These are phyloP conservation scores for Garcia nutans DNA, from an alignment of 345 rosid genomes.

Conservation along the genomic window DNA sequence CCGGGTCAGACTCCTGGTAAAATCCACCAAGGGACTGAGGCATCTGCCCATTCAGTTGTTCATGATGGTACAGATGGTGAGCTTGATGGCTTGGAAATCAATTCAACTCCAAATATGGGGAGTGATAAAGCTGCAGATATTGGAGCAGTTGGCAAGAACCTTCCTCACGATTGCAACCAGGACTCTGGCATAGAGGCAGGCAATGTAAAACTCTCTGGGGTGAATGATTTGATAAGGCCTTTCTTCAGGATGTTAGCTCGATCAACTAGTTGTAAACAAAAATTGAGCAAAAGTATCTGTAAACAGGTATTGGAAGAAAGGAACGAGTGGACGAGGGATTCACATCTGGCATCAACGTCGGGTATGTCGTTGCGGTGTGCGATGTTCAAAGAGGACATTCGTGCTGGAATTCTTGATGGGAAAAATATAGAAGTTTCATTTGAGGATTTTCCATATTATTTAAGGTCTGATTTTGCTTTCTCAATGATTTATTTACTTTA, in stretches of 20 bases:
- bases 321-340: constrained; percentile 62
- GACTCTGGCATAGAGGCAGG: constrained; percentile 63
- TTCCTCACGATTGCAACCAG: constrained; percentile 54
- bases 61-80: constrained; percentile 52
- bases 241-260: constrained; percentile 58
- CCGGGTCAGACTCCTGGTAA: constrained; percentile 46
- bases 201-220: constrained; percentile 66
- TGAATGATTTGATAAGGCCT: constrained; percentile 66
- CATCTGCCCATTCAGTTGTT: constrained; percentile 50
- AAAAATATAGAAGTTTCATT: constrained; percentile 64
- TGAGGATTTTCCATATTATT: constrained; percentile 77
- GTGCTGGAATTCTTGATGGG: constrained; percentile 81
- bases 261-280: constrained; percentile 55
- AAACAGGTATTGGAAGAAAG: constrained; percentile 77
- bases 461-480: constrained; percentile 51
- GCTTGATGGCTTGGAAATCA: constrained; percentile 57
- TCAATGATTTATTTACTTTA: constrained; percentile 12
- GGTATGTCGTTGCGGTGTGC: constrained; percentile 55
- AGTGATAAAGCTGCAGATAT: constrained; percentile 61
- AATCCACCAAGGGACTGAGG: constrained; percentile 46
- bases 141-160: constrained; percentile 49
- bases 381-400: constrained; percentile 57
- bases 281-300: constrained; percentile 65
- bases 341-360: constrained; percentile 58
- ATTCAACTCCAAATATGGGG: constrained; percentile 43